Conservation (phyloP, 108 stramenopile genomes). For the Nitzschia sp. region DNA sequence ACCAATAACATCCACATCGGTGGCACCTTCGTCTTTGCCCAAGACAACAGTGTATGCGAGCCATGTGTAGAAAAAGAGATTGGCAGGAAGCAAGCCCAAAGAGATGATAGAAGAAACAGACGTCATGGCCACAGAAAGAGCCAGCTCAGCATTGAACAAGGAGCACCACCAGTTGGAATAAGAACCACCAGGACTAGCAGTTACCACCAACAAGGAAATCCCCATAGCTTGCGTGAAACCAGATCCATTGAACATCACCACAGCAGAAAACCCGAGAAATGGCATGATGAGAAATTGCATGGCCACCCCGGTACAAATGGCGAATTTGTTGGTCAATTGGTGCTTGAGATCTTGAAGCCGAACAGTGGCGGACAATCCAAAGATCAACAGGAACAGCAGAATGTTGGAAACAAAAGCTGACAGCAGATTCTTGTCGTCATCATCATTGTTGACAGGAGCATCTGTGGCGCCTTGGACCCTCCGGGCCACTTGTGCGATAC, state of each 20-base stretch:
- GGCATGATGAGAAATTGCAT: slow-evolving; percentile 89
- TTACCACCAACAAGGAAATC: slow-evolving; percentile 75
- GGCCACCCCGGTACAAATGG: slow-evolving; percentile 63
- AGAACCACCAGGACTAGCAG: slow-evolving; percentile 77
- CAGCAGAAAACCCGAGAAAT: slow-evolving; percentile 67
- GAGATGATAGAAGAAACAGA: slow-evolving; percentile 75
- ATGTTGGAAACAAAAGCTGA: slow-evolving; percentile 47
- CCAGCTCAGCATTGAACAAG: slow-evolving; percentile 82
- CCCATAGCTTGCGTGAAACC: slow-evolving; percentile 70
- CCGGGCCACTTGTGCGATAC: too few relatives aligned
- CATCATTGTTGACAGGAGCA: neutral
- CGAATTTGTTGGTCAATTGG: slow-evolving; percentile 62
- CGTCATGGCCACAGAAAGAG: slow-evolving; percentile 86
- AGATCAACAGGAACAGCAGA: slow-evolving; percentile 82
- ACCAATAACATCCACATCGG: slow-evolving; percentile 49
- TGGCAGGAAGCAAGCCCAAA: slow-evolving; percentile 70
- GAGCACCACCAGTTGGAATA: slow-evolving; percentile 89
- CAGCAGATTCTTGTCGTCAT: neutral
- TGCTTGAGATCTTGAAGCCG: slow-evolving; percentile 51
- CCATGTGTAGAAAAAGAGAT: slow-evolving; percentile 66
- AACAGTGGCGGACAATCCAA: slow-evolving; percentile 85
- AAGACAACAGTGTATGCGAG: slow-evolving; percentile 20
- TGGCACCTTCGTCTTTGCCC: slow-evolving; percentile 6
- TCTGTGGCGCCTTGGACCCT: too few relatives aligned
- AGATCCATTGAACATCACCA: slow-evolving; percentile 31